Conservation (phyloP, 2,329 filamentous ascomycete species). For the Phoma sp. region DNA sequence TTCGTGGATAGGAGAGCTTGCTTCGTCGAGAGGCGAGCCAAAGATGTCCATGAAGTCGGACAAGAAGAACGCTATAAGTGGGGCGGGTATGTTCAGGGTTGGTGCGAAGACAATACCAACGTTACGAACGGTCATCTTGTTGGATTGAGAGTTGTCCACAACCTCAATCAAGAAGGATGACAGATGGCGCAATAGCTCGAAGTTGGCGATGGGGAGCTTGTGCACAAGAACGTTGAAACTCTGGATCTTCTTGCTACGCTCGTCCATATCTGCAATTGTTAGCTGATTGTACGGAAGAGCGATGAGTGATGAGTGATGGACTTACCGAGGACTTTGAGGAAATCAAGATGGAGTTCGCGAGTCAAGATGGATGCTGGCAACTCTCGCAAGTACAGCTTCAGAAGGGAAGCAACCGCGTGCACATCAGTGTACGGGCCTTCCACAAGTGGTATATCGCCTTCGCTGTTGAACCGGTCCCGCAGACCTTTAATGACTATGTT, state of each 20-base stretch:
- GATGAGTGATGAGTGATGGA: not conserved
- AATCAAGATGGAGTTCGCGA: conserved; percentile 86
- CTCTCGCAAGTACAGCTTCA: conserved; percentile 94
- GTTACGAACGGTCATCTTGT: conserved; percentile 98
- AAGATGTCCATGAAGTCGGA: conserved; percentile 91
- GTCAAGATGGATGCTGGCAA: conserved; percentile 91
- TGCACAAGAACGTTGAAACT: conserved; percentile 81
- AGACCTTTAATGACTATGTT: conserved; percentile 92
- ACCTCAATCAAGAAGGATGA: conserved; percentile 90
- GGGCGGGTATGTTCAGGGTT: conserved; percentile 93
- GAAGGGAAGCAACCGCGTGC: conserved; percentile 89
- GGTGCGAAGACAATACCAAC: conserved; percentile 97
- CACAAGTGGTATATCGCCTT: conserved; percentile 89
- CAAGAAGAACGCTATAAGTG: conserved; percentile 91
- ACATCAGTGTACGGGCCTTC: conserved; percentile 92
- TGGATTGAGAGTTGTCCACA: conserved; percentile 85
- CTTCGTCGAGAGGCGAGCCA: conserved; percentile 69
- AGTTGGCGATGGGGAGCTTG: conserved; percentile 80
- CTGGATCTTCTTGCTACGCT: conserved; percentile 76
- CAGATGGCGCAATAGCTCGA: conserved; percentile 81
- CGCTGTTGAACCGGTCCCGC: conserved; percentile 89
- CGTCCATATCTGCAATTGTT: conserved; percentile 68
- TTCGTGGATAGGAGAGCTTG: conserved; percentile 54
- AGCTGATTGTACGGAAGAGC: too few species aligned
- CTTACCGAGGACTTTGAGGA: conserved; percentile 76